Conservation (phyloP, 352 stramenopile species). For the Pythium inflatum region DNA sequence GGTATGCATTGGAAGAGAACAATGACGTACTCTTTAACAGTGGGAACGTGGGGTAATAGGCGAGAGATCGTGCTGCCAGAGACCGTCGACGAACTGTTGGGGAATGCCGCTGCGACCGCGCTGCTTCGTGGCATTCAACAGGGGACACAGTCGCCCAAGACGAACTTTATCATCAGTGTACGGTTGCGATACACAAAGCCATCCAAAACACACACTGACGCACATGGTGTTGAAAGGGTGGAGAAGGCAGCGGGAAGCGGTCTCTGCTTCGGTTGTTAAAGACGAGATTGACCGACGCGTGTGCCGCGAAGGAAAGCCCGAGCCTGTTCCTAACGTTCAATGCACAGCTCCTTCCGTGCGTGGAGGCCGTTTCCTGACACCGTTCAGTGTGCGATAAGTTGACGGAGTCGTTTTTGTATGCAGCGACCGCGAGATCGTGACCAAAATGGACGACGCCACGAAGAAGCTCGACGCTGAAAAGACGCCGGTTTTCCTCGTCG, state of each 20-base stretch:
- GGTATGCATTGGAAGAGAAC: slow-evolving; percentile 30
- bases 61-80: slow-evolving; percentile 42
- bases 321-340: slow-evolving; percentile 46
- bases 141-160: slow-evolving; percentile 18
- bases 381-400: neutral
- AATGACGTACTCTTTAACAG: no score
- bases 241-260: slow-evolving; percentile 51
- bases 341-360: slow-evolving; percentile 45
- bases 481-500: slow-evolving; percentile 43
- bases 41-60: neutral
- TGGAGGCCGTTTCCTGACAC: neutral
- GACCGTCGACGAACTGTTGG: slow-evolving; percentile 47
- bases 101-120: slow-evolving; percentile 43
- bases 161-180: slow-evolving; percentile 77
- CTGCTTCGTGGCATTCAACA: slow-evolving; percentile 34
- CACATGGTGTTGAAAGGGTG: slow-evolving; percentile 39
- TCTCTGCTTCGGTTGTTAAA: slow-evolving; percentile 54
- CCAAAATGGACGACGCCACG: slow-evolving; percentile 40
- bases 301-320: slow-evolving; percentile 1
- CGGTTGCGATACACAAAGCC: neutral
- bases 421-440: slow-evolving; percentile 52
- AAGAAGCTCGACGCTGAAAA: slow-evolving; percentile 36
- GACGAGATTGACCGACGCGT: slow-evolving; percentile 23
- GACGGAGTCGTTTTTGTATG: neutral
- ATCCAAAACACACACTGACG: neutral